Evolutionary conservation across 2,329 filamentous ascomycete species (phyloP), one percentile per base, ranked within the genome.

Genomic region (Xylaria sp.): DNA sequence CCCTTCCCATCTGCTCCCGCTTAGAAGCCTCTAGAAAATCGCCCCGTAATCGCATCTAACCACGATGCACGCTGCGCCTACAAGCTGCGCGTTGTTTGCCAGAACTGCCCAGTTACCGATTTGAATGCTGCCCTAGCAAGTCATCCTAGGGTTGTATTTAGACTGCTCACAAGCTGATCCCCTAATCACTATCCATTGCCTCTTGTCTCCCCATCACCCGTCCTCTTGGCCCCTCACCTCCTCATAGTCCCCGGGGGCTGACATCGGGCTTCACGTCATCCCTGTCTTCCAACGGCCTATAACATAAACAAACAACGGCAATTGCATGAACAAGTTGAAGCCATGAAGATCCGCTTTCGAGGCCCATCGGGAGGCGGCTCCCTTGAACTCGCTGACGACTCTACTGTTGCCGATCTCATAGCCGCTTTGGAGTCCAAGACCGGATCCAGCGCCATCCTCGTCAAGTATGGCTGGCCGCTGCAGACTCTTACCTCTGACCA

Each of bases 401-500:
- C 90, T 55, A 88, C 84, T 2, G 80, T 91, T 51, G 76, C 76
- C 52, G 79, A 86, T 56, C 78, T 92, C 1, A 76, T 87, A 52
- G 71, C 79, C 3, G 78, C 83, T 54, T 85, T 92, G 68, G 80
- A 79, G 55, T 76, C 82, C 54, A 83, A 84, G 68, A 90, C 89
- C 1, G 83, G 83, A 3, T 79, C 93, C 13, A 69, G 79, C 5
- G 78, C 79, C 11, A 92, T 93, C 69, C 83, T 89, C 49, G 78
- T 96, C 63, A 96, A 94, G 78, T 91, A 88, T 75, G 91, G 91
- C 42, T 96, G 89, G 68, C 93, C 93, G 0, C 87, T 90, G 23
- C 85, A 87, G 69, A 78, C 84, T 0, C 80, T 97, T 13, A 79
- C 85, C 42, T 76, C 88, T 8, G 79, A 83, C 35, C 78, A 83